Evolutionary conservation across 2,329 filamentous ascomycete genomes (phyloP).

Genomic region (Tetracladium maxilliforme): DNA sequence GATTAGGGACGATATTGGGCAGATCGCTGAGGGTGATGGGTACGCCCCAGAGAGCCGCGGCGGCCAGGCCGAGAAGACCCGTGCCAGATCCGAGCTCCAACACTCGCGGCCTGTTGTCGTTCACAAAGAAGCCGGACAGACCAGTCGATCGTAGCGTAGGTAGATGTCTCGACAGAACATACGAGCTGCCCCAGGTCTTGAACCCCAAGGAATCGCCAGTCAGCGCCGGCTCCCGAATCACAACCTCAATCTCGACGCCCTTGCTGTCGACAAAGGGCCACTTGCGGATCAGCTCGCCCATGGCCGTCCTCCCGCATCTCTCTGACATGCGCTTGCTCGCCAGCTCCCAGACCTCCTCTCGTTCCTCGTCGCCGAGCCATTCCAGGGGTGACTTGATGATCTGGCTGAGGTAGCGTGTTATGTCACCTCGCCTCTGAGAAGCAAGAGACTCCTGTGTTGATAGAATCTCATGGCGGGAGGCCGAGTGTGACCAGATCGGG

Average conservation of each 20-base stretch:
- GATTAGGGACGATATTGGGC: conserved; percentile 68
- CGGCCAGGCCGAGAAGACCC: conserved; percentile 76
- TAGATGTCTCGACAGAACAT: conserved; percentile 66
- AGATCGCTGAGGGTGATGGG: conserved; percentile 69
- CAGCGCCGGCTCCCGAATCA: conserved; percentile 72
- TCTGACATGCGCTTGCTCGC: conserved; percentile 73
- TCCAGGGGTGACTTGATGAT: conserved; percentile 51
- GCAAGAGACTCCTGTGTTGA: conserved; percentile 16
- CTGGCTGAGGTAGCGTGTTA: conserved; percentile 51
- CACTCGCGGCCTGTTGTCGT: conserved; percentile 17
- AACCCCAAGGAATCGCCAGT: conserved; percentile 79
- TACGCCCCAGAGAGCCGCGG: conserved; percentile 54
- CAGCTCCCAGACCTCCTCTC: conserved; percentile 60
- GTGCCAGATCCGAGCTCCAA: conserved; percentile 86
- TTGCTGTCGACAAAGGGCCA: too few relatives aligned
- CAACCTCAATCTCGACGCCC: conserved; percentile 51
- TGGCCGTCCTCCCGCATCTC: conserved; percentile 61
- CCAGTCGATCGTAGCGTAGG: conserved; percentile 26
- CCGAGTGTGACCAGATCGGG: conserved; percentile 45
- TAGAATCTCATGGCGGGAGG: conserved; percentile 18
- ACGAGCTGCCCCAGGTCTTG: conserved; percentile 93
- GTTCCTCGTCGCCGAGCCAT: conserved; percentile 54
- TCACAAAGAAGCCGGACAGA: conserved; percentile 15
- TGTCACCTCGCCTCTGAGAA: conserved; percentile 28
- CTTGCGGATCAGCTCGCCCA: conserved; percentile 44